Evolutionary conservation across 805 yeast species (phyloP).

Genomic region (Yarrowia sp.): DNA sequence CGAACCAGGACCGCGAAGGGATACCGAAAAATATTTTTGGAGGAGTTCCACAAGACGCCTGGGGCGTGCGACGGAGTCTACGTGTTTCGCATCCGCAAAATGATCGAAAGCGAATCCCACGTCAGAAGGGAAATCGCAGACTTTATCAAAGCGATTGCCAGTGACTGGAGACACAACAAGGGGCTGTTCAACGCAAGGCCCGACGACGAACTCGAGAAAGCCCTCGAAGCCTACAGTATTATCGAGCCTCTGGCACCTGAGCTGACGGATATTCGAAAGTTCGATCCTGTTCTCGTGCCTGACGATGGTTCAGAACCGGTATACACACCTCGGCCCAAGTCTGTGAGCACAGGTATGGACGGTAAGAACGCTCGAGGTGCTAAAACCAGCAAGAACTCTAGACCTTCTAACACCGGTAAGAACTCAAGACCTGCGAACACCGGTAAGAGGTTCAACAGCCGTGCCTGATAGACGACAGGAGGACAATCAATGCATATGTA

Average conservation of each 20-base stretch:
- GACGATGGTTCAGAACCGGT: too few species aligned
- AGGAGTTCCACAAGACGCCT: slow-evolving; percentile 2
- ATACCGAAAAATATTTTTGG: not conserved
- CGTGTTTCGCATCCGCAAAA: not conserved
- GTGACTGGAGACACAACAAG: not conserved
- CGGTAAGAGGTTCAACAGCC: too few species aligned
- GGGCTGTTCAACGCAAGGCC: not conserved
- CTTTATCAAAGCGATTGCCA: not conserved
- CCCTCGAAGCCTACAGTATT: not conserved
- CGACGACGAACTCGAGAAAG: not conserved
- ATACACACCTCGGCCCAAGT: too few species aligned
- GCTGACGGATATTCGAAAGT: not conserved
- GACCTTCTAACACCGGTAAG: too few species aligned
- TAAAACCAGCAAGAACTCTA: too few species aligned
- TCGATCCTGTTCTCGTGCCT: not conserved
- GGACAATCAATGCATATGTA: too few species aligned
- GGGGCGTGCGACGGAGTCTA: slow-evolving; percentile 20
- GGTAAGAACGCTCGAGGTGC: too few species aligned
- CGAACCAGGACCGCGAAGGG: not conserved
- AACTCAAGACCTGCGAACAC: too few species aligned
- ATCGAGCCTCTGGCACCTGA: not conserved
- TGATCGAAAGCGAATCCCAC: not conserved
- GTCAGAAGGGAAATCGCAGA: not conserved
- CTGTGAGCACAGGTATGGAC: too few species aligned
- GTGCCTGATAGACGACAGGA: too few species aligned